Evolutionary conservation across 1,284 basidiomycete genomes (phyloP), one percentile per base, ranked within the genome.

Genomic region (Polyporus tsugae): DNA sequence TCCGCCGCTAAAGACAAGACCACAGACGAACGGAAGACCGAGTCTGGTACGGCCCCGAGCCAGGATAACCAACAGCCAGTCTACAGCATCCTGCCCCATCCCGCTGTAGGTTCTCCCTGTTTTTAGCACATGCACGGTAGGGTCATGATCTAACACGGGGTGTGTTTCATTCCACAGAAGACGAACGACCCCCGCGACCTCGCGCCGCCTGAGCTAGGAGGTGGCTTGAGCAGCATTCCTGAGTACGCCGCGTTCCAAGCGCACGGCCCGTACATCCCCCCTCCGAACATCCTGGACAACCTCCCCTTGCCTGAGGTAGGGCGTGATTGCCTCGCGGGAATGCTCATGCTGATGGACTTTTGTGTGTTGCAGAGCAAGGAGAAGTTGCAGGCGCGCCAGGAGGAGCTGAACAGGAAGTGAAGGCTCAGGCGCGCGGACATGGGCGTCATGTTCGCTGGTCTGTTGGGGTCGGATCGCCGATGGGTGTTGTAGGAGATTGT

Each of bases 171-270:
- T 38, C 38, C 35, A 29, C 65, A 87, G 86, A 86, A 83, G 78
- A 79, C 82, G 15, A 87, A 87, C 70, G 80, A 87, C 73, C 86
- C 86, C 1, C 78, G 80, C 25, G 86, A 87, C 71, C 79, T 86
- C 62, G 77, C 81, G 69, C 79, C 78, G 17, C 76, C 80, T 33
- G 79, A 82, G 70, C 76, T 77, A 2, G 82, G 79, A n/a, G 79
- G 78, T 4, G 83, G 82, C 4, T 72, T 83, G 65, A 82, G 78
- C 69, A 76, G 72, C 64, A 77, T 78, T 65, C 77, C 75, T 2
- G 75, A 77, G 68, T 62, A 70, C 10, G 76, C 75, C 59, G 82
- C 82, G n/a, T 81, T 82, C 76, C 80, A 83, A 62, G 81, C 83
- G 19, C 80, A 78, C 11, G 85, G 80, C 52, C 85, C 85, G 25